Evolutionary conservation across 2,329 filamentous ascomycete genomes (phyloP).

Genomic region (Alternaria angustiovoidea): DNA sequence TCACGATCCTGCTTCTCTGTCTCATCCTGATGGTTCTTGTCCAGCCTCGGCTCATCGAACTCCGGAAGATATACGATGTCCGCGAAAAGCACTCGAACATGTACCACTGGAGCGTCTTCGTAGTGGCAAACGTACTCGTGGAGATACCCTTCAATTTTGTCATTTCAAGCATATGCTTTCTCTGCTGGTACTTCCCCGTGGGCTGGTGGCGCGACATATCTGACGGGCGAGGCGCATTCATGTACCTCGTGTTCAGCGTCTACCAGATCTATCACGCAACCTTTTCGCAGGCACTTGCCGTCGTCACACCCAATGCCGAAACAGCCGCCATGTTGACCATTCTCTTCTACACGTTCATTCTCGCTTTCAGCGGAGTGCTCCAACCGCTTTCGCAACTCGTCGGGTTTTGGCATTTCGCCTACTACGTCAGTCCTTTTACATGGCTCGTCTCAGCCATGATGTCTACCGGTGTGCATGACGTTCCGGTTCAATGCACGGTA

Average conservation of each 20-base stretch:
- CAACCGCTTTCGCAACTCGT: conserved; percentile 63
- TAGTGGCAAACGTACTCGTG: conserved; percentile 79
- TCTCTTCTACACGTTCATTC: not conserved
- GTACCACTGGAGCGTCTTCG: conserved; percentile 82
- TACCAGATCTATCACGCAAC: not conserved
- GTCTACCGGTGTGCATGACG: conserved; percentile 69
- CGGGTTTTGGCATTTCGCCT: conserved; percentile 80
- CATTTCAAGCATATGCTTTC: conserved; percentile 73
- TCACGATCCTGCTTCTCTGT: conserved; percentile 79
- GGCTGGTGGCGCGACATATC: conserved; percentile 68
- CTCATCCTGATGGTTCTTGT: conserved; percentile 76
- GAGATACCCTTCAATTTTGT: conserved; percentile 82
- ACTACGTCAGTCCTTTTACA: conserved; percentile 71
- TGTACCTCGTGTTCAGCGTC: conserved; percentile 62
- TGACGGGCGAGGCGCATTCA: conserved; percentile 73
- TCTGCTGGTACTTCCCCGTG: conserved; percentile 84
- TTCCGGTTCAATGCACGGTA: conserved; percentile 63
- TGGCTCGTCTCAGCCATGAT: conserved; percentile 61
- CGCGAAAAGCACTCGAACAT: conserved; percentile 82
- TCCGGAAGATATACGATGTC: conserved; percentile 81
- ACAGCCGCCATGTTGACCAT: conserved; percentile 45
- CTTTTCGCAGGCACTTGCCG: conserved; percentile 60
- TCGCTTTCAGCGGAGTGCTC: conserved; percentile 59
- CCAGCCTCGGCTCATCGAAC: conserved; percentile 78
- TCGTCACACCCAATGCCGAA: conserved; percentile 73